A percentile compares a stretch with the other conserved stretches of the same genome.
Conservation (phyloP, 805 yeast genomes). For the Starmerella khaoyaiensis region DNA sequence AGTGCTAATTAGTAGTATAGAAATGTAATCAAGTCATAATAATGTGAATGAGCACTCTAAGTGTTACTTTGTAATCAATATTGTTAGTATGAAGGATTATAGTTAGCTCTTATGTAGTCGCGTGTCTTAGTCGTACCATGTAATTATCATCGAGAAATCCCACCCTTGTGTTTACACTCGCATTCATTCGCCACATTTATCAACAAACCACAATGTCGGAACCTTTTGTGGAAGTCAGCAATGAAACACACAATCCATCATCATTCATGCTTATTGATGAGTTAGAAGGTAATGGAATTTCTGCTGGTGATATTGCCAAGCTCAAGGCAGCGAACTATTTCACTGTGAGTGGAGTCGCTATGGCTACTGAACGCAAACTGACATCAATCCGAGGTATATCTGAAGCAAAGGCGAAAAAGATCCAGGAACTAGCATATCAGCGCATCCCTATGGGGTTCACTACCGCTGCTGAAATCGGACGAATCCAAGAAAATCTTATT, state of each 20-base stretch:
- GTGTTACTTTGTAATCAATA: no score
- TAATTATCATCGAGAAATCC: no score
- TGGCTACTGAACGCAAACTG: conserved; percentile 73
- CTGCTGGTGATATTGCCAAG: conserved; percentile 63
- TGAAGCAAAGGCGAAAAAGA: conserved; percentile 84
- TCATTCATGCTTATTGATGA: conserved; percentile 12
- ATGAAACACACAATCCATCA: conserved; percentile 5
- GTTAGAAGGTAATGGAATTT: conserved; percentile 67
- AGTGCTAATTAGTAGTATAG: no score
- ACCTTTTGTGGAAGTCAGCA: no score
- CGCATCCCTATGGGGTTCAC: conserved; percentile 93
- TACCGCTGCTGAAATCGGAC: conserved; percentile 88
- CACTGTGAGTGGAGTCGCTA: conserved; percentile 87
- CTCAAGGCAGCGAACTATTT: conserved; percentile 71
- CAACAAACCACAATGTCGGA: no score
- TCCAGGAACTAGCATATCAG: conserved; percentile 70
- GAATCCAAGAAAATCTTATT: conserved; percentile 77
- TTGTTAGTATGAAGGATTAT: no score
- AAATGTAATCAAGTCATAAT: no score
- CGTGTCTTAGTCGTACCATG: no score
- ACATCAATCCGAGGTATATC: conserved; percentile 79
- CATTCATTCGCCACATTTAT: no score
- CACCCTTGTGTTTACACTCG: no score
- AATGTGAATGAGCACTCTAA: no score
- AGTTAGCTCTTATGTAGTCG: no score